These are phyloP conservation scores for Penicillium sp. DNA, from an alignment of 2,329 filamentous ascomycete species.

Conservation along the genomic window DNA sequence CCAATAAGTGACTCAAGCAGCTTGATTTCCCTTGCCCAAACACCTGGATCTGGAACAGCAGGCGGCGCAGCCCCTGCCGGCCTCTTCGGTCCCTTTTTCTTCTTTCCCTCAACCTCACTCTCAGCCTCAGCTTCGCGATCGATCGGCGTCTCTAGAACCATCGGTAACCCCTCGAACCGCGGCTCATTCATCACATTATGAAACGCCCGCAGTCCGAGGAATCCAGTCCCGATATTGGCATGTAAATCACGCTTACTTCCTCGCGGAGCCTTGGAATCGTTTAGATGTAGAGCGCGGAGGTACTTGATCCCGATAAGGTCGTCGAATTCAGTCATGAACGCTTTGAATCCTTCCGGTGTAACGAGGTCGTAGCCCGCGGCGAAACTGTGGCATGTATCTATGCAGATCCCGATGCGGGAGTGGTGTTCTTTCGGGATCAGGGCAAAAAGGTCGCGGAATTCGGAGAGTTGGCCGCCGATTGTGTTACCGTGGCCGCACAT, in stretches of 20 bases:
- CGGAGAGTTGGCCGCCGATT: conserved; percentile 80
- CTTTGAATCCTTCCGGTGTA: conserved; percentile 67
- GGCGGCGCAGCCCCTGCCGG: conserved; percentile 22
- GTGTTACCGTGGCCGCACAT: conserved; percentile 92
- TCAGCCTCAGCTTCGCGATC: conserved; percentile 55
- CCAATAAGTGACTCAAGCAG: conserved; percentile 83
- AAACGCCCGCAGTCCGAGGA: conserved; percentile 84
- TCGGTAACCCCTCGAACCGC: conserved; percentile 73
- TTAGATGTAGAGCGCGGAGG: conserved; percentile 82
- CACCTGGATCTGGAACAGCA: conserved; percentile 69
- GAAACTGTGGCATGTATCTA: conserved; percentile 96
- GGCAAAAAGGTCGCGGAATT: conserved; percentile 79
- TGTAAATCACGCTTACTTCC: conserved; percentile 81
- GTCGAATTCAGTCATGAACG: conserved; percentile 75
- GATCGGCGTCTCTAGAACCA: conserved; percentile 96
- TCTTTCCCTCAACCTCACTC: conserved; percentile 15
- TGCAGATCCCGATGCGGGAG: conserved; percentile 81
- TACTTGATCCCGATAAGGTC: conserved; percentile 72
- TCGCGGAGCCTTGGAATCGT: conserved; percentile 92
- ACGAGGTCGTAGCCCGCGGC: conserved; percentile 90
- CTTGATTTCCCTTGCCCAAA: conserved; percentile 96
- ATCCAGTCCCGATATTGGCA: conserved; percentile 94
- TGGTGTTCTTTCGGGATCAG: conserved; percentile 71
- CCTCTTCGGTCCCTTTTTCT: conserved; percentile 19
- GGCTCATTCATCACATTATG: conserved; percentile 84